Base-by-base conservation (phyloP, 202 grass and related monocot species). In the Eragrostis tef region DNA sequence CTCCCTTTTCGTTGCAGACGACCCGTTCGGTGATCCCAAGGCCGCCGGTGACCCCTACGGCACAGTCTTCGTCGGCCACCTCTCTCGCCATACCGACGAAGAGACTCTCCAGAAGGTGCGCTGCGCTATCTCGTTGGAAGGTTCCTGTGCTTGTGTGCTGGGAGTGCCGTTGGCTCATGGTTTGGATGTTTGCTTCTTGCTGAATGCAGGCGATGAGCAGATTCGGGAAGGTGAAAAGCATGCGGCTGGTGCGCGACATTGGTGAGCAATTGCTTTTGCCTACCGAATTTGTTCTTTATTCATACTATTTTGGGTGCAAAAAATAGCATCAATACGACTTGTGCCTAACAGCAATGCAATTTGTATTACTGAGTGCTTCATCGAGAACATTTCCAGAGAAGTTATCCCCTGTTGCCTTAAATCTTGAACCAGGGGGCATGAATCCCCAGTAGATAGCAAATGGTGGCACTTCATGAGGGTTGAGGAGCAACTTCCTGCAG, bases 1-100 rank as follows among this genome's bases (percentile, higher is more conserved):
- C 26, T 12, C 12, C 49, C 34, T 7, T 12, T 67, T 53, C 17
- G 16, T 76, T 66, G 0, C 17, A 98, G 95, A 98, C 84, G 92
- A 98, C 63, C 92, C 95, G 3, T 98, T 93, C 34, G 95, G 92
- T n/a, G 92, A 98, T 66, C 88, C 92, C 47, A 98, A 94, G 84
- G 79, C 79, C 84, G 64, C 72, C 22, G 90, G 95, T 8, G 95
- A 98, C 39, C 95, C 90, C n/a, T 88, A 94, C 75, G 83, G 90
- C 91, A 98, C 90, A 15, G 46, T 98, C 10, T 98, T 98, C 49
- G 88, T 98, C 6, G 95, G 88, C 9, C 88, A 61, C 29, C 92
- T 98, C 73, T 94, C 92, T 4, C 84, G 31, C n/a, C 82, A 88
- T 6, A 98, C 95, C 15, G 82, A 94, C 24, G 88, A 98, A 29